These are phyloP conservation scores for Erodium maritimum DNA, from an alignment of 345 rosid genomes.

Conservation along the genomic window DNA sequence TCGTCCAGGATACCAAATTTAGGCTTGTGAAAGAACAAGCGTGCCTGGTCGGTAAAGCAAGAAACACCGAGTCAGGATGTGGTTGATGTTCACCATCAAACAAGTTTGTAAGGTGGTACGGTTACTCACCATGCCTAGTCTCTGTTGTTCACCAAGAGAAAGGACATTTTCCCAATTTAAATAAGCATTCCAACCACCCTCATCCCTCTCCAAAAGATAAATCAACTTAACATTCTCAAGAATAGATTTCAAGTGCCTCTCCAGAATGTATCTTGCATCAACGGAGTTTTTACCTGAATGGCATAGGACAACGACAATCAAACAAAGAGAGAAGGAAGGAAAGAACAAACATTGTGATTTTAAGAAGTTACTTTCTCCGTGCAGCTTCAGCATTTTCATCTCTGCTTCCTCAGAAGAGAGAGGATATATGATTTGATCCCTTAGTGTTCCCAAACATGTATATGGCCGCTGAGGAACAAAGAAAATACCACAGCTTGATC, in stretches of 20 bases:
- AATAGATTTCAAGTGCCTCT: constrained; percentile 47
- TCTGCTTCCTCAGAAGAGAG: constrained; percentile 80
- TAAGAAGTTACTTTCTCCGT: constrained; percentile 40
- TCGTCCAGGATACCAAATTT: constrained; percentile 89
- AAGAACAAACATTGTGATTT: too few species aligned
- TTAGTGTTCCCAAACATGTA: constrained; percentile 91
- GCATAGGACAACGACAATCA: constrained; percentile 6
- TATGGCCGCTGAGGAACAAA: constrained; percentile 92
- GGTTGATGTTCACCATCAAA: too few species aligned
- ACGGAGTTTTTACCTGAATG: constrained; percentile 32
- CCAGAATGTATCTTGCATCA: constrained; percentile 34
- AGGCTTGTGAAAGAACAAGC: constrained; percentile 90
- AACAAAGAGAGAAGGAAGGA: too few species aligned
- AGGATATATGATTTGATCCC: constrained; percentile 99
- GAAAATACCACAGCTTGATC: constrained; percentile 62
- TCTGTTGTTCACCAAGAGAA: constrained; percentile 97
- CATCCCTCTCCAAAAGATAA: constrained; percentile 83
- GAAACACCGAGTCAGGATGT: constrained; percentile 12
- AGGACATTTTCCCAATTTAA: constrained; percentile 85
- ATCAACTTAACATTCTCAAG: constrained; percentile 69
- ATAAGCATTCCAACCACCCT: constrained; percentile 73
- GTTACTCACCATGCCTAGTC: constrained; percentile 82
- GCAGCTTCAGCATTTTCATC: constrained; percentile 30
- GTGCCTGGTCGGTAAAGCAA: constrained; percentile 45
- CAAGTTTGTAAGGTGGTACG: neutral